Conservation (phyloP, 768 basidiomycete genomes). For the Rhodotorula toruloides region DNA sequence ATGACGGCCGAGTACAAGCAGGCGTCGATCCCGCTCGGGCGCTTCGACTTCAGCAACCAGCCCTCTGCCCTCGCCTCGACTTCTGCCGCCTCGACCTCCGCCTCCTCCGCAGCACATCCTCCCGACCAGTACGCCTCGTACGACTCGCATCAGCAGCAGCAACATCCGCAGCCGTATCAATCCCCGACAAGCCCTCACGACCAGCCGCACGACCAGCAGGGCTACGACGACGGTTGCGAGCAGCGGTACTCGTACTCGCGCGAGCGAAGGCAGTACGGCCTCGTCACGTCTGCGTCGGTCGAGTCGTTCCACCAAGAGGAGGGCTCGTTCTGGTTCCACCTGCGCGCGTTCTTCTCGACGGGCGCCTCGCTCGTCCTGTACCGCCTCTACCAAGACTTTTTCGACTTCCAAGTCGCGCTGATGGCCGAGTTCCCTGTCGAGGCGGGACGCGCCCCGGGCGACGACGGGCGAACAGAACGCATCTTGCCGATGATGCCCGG, state of each 20-base stretch:
- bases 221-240: constrained; percentile 1
- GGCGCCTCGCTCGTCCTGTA: constrained; percentile 75
- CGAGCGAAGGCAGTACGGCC: constrained; percentile 52
- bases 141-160: neutral
- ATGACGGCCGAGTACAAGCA: constrained; percentile 93
- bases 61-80: too few species aligned
- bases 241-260: constrained; percentile 36
- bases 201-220: neutral
- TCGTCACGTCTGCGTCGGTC: constrained; percentile 78
- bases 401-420: constrained; percentile 88
- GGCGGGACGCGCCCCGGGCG: constrained; percentile 63
- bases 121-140: neutral
- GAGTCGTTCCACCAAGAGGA: constrained; percentile 96
- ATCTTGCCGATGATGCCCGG: constrained; percentile 98
- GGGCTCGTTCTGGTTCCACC: constrained; percentile 95
- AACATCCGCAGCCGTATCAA: neutral
- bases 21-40: constrained; percentile 87
- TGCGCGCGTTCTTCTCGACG: constrained; percentile 67
- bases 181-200: neutral
- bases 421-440: constrained; percentile 83
- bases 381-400: constrained; percentile 95
- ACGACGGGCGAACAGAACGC: constrained; percentile 48
- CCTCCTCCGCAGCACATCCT: constrained; percentile 49
- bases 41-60: constrained; percentile 60
- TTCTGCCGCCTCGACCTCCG: constrained; percentile 48